Conservation (phyloP, 1,139 yeast genomes). For the Scheffersomyces segobiensis region DNA sequence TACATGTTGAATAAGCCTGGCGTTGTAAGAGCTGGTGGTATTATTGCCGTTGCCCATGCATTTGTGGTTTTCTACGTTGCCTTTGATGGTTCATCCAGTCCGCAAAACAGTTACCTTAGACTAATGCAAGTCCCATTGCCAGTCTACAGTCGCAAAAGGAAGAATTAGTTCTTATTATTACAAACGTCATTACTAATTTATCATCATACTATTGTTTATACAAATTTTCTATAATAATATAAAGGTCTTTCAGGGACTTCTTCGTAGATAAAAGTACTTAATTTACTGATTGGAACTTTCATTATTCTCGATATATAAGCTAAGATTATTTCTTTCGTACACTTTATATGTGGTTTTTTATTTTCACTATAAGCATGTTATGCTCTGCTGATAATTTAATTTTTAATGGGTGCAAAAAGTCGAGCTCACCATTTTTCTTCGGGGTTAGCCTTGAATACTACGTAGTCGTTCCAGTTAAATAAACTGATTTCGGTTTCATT, state of each 20-base stretch:
- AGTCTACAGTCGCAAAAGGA: not conserved
- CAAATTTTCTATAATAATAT: no score
- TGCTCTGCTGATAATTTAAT: not conserved
- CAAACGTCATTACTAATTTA: not conserved
- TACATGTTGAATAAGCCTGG: slow-evolving; percentile 33
- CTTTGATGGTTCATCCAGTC: slow-evolving; percentile 35
- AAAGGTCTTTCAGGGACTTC: not conserved
- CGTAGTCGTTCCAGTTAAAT: slow-evolving; percentile 68
- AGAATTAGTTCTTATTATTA: not conserved
- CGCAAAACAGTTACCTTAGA: slow-evolving; percentile 27
- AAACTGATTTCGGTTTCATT: slow-evolving; percentile 91
- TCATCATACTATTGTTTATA: not conserved
- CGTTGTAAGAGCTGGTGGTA: slow-evolving; percentile 44
- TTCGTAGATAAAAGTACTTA: not conserved
- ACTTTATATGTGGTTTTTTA: not conserved
- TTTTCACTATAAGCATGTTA: no score
- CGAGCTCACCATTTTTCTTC: slow-evolving; percentile 77
- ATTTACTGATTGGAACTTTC: no score
- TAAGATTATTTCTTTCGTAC: not conserved
- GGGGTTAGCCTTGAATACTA: slow-evolving; percentile 72
- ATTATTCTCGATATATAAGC: no score
- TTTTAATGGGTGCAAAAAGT: not conserved
- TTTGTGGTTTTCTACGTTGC: slow-evolving; percentile 44
- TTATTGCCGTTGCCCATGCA: slow-evolving; percentile 41
- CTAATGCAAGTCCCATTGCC: not conserved